Base-by-base conservation (phyloP, 2,329 filamentous ascomycete species). In the Rachicladosporium sp. region DNA sequence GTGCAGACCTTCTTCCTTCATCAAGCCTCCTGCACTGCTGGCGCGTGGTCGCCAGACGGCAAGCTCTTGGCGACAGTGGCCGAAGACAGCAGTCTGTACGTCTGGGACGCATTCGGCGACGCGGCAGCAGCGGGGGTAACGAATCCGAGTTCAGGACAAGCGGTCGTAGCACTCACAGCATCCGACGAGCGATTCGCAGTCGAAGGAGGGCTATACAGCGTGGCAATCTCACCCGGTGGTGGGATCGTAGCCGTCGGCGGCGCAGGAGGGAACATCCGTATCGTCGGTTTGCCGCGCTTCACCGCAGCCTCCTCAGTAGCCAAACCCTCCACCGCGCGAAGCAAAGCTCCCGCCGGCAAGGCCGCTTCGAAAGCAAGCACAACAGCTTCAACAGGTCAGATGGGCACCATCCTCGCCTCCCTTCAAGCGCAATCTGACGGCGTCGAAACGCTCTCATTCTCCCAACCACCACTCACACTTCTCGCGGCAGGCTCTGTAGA, bases 1-100 rank as follows among this genome's bases (percentile, higher is more conserved):
- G 73, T 93, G 4, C 85, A 94, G 66, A 82, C 82, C 19, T 95
- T 91, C 67, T 95, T 94, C 69, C 71, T 93, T 15, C 91, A 96
- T 66, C 89, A 83, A 3, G 81, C 66, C 11, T 67, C 83, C 23
- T 93, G 83, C 65, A 96, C 91, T 1, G 89, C 88, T 6, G 91
- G 91, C 43, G 71, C 82, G 2, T 98, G 91, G 88, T 85, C 85
- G 0, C 74, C 84, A 4, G 88, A 95, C 58, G 91, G 91, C 37
- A 78, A 78, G 23, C 67, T 96, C 10, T 73, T 98, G 2, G 85
- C 83, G 5, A 95, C 88, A 0, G 85, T 96, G 4, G 80, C 80
- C 33, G 89, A 96, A 58, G 89, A 96, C 61, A 74, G 78, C 42
- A 88, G 80, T 50, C 71, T 98, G 43, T 89, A 88, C 59, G 88